Evolutionary conservation across 192 early-diverging fungal species (phyloP).

Genomic region (Paraglomus brasilianum): DNA sequence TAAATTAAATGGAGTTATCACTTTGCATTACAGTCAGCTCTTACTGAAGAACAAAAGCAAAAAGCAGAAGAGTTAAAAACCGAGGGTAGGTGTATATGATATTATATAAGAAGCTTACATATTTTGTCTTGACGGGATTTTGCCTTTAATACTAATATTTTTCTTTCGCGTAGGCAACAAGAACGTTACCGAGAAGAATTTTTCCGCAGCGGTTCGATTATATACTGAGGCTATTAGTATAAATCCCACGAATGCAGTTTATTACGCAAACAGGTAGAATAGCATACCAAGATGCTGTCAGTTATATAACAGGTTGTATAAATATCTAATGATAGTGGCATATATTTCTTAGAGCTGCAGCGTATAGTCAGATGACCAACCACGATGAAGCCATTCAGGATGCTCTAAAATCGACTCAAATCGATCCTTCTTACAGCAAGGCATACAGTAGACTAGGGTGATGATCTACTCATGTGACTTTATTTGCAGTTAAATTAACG

Average conservation of each 20-base stretch:
- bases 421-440: slow-evolving; percentile 90
- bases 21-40: slow-evolving; percentile 17
- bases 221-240: slow-evolving; percentile 92
- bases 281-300: background rate
- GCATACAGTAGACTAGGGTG: slow-evolving; percentile 90
- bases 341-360: slow-evolving; percentile 73
- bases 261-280: slow-evolving; percentile 87
- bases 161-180: slow-evolving; percentile 60
- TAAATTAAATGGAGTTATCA: background rate
- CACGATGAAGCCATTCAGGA: slow-evolving; percentile 87
- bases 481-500: too few relatives aligned
- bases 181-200: slow-evolving; percentile 81
- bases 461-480: slow-evolving; percentile 1
- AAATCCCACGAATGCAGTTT: slow-evolving; percentile 85
- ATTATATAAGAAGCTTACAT: background rate
- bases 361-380: slow-evolving; percentile 85
- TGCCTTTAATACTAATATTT: background rate
- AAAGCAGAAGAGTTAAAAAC: slow-evolving; percentile 90
- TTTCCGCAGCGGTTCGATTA: slow-evolving; percentile 76
- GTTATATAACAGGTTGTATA: background rate
- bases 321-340: background rate
- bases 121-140: background rate
- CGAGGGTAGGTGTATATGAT: slow-evolving; percentile 34
- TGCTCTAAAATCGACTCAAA: slow-evolving; percentile 76
- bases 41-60: slow-evolving; percentile 67